A percentile compares a stretch with the other conserved stretches of the same genome.
Conservation (phyloP, 345 rosid species). For the Lepidium sativum region DNA sequence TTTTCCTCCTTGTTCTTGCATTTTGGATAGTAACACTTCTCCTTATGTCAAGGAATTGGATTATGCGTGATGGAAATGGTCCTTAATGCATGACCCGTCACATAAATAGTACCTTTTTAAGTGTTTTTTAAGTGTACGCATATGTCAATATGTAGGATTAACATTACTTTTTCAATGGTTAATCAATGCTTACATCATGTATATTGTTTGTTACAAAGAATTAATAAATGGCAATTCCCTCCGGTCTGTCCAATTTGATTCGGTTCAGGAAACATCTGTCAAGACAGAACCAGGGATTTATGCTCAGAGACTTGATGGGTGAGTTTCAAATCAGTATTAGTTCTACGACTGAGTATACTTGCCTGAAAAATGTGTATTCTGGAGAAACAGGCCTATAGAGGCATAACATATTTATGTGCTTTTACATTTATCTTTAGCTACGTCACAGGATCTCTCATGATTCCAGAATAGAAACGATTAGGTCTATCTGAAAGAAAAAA, state of each 20-base stretch:
- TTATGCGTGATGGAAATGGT: slow-evolving; percentile 16
- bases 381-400: too few relatives aligned
- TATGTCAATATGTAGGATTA: background rate
- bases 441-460: too few relatives aligned
- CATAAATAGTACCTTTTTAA: slow-evolving; percentile 4
- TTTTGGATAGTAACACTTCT: slow-evolving; percentile 8
- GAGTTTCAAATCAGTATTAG: background rate
- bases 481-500: background rate
- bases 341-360: background rate
- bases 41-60: slow-evolving; percentile 13
- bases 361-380: too few relatives aligned
- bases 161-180: background rate
- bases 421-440: too few relatives aligned
- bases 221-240: background rate
- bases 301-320: background rate
- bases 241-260: background rate
- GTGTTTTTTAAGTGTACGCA: slow-evolving; percentile 23
- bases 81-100: slow-evolving; percentile 11
- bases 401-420: too few relatives aligned
- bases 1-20: slow-evolving; percentile 11
- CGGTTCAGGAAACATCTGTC: background rate
- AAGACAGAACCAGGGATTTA: background rate
- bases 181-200: slow-evolving; percentile 17
- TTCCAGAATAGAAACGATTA: background rate
- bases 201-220: slow-evolving; percentile 9